These are phyloP conservation scores for Botrytis aclada DNA, from an alignment of 2,329 filamentous ascomycete genomes.

Conservation along the genomic window DNA sequence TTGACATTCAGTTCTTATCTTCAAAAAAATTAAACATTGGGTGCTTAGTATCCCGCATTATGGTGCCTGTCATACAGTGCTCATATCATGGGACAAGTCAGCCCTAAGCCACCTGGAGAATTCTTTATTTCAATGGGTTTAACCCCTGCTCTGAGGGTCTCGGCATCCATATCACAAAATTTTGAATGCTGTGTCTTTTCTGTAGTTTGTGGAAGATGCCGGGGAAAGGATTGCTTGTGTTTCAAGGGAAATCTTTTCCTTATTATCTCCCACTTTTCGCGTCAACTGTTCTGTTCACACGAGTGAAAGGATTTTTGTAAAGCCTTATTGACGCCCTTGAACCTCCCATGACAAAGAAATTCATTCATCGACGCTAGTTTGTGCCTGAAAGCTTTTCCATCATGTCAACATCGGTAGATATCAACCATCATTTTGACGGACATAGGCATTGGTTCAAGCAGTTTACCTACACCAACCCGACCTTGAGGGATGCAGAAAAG, in stretches of 20 bases:
- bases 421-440: slow-evolving; percentile 19
- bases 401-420: slow-evolving; percentile 12
- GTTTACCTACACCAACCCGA: slow-evolving; percentile 15
- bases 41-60: not conserved
- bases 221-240: not conserved
- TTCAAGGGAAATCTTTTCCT: not conserved
- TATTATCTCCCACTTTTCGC: not conserved
- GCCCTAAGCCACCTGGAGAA: not conserved
- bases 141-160: not conserved
- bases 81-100: not conserved
- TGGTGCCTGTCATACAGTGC: not conserved
- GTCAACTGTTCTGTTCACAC: not conserved
- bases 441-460: slow-evolving; percentile 15
- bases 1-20: not conserved
- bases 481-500: slow-evolving; percentile 13
- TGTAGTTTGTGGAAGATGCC: not conserved
- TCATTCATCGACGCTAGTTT: not conserved
- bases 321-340: not conserved
- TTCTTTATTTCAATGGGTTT: not conserved
- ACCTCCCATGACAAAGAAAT: not conserved
- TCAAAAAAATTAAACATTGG: not conserved
- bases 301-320: not conserved
- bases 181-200: not conserved
- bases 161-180: not conserved
- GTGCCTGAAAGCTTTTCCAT: not conserved